Evolutionary conservation across 345 rosid species (phyloP), one percentile per base, ranked within the genome.

Genomic region (Boechera divaricarpa): DNA sequence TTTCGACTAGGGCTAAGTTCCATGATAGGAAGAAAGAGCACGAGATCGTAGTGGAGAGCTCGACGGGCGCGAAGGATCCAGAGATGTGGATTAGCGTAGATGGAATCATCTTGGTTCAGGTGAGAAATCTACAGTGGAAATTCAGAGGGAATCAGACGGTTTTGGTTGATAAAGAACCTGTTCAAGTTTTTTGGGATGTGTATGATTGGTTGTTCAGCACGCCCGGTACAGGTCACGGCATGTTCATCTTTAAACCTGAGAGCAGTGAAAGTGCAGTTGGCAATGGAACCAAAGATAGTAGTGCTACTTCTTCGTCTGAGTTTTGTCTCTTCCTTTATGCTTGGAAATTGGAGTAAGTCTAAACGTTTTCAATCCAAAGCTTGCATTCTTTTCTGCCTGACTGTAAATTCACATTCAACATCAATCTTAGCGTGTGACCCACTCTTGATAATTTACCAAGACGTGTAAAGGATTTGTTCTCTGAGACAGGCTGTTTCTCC

Each of bases 11-110:
- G 76, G 97, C 95, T 2, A 89, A 74, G 73, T 87, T 94, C 35
- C 83, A 88, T 3, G 89, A 88, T 31, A 77, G 75, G 76, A 88
- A 80, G 48, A 85, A 82, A 63, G 97, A 92, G 29, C 94, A 89
- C 2, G 98, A 92, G 28, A 92, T 94, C 39, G 74, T 87, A 3
- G 94, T 94, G 0, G 97, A 89, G 76, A 88, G 90, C 56, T 88
- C 91, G 5, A 86, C 79, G 0, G 90, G 92, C 42, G 79, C 80
- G 0, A 85, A 85, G 58, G 90, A 90, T 21, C 97, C 97, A 0
- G 97, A 89, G 65, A 87, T 94, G 97, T 94, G 92, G 97, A 86
- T 94, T 52, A 92, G 96, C 82, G 83, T 94, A 65, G 95, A 92
- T 51, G 97, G 97, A 44, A 73, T 69, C 7, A 88, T 85, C 36